Conservation (phyloP, 176 grass and related monocot species). For the Musa itinerans region DNA sequence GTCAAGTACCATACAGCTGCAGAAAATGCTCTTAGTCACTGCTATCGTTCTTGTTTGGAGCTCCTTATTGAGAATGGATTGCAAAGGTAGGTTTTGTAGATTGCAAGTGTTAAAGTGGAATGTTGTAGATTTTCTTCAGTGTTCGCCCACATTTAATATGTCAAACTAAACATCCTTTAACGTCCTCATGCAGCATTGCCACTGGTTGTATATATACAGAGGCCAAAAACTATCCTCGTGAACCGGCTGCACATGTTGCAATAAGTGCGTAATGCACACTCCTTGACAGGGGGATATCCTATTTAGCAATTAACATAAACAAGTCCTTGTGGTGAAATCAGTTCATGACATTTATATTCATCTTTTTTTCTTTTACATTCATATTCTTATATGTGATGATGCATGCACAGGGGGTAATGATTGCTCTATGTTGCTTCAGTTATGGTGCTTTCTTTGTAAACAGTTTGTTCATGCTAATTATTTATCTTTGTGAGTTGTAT, state of each 20-base stretch:
- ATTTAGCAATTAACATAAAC: background rate
- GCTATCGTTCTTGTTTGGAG: conserved; percentile 92
- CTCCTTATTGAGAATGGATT: conserved; percentile 87
- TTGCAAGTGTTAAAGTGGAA: background rate
- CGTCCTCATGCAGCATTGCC: conserved; percentile 60
- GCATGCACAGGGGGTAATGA: background rate
- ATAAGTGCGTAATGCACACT: conserved; percentile 64
- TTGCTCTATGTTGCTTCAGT: background rate
- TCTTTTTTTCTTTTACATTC: background rate
- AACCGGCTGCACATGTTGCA: conserved; percentile 92
- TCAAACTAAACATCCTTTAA: conserved; percentile 23
- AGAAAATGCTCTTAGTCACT: conserved; percentile 95
- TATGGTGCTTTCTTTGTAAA: conserved; percentile 1
- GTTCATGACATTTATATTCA: background rate
- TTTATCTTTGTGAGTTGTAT: conserved; percentile 24
- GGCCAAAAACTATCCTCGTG: conserved; percentile 87
- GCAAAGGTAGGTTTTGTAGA: conserved; percentile 39
- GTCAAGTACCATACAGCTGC: conserved; percentile 97
- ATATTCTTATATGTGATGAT: background rate
- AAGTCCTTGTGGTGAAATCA: background rate
- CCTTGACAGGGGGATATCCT: background rate
- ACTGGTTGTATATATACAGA: conserved; percentile 96
- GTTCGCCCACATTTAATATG: background rate
- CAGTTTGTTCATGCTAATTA: conserved; percentile 8
- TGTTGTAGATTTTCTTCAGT: conserved; percentile 2